Evolutionary conservation across 2,329 filamentous ascomycete genomes (phyloP).

Genomic region (Fusarium multiceps): DNA sequence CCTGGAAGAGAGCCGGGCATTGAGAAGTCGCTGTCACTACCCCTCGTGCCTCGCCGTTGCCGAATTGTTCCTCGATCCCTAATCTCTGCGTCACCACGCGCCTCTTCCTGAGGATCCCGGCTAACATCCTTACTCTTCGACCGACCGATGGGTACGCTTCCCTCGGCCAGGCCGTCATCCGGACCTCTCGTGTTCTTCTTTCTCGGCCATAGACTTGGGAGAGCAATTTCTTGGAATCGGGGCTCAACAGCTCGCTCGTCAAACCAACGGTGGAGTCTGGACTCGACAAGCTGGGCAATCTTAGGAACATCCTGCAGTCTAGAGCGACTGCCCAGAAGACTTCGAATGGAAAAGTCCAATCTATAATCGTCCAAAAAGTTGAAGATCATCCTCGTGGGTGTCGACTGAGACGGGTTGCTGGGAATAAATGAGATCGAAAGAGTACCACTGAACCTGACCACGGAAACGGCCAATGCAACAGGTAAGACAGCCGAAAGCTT

Average conservation of each 20-base stretch:
- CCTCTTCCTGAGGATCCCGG: constrained; percentile 63
- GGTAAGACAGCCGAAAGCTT: constrained; percentile 88
- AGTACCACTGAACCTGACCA: constrained; percentile 94
- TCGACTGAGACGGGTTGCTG: constrained; percentile 68
- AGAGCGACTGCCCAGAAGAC: constrained; percentile 81
- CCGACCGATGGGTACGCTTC: constrained; percentile 61
- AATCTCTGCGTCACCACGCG: constrained; percentile 58
- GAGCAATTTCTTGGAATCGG: constrained; percentile 85
- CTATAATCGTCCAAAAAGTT: constrained; percentile 92
- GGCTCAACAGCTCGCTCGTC: constrained; percentile 88
- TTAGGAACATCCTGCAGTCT: constrained; percentile 88
- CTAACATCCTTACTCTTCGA: constrained; percentile 65
- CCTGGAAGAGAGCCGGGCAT: constrained; percentile 62
- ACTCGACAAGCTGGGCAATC: constrained; percentile 85
- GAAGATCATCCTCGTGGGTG: constrained; percentile 89
- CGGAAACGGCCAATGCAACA: constrained; percentile 89
- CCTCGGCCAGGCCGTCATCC: constrained; percentile 65
- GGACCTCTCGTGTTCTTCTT: constrained; percentile 85
- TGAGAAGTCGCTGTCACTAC: constrained; percentile 53
- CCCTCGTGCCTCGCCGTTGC: constrained; percentile 52
- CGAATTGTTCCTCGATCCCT: constrained; percentile 54
- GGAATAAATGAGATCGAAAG: constrained; percentile 94
- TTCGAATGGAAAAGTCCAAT: constrained; percentile 83
- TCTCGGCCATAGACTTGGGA: constrained; percentile 84
- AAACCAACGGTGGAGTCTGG: constrained; percentile 85